A percentile compares a stretch with the other conserved stretches of the same genome.
Evolutionary conservation across 2,329 filamentous ascomycete species (phyloP).

Genomic region (Cordyceps militaris): DNA sequence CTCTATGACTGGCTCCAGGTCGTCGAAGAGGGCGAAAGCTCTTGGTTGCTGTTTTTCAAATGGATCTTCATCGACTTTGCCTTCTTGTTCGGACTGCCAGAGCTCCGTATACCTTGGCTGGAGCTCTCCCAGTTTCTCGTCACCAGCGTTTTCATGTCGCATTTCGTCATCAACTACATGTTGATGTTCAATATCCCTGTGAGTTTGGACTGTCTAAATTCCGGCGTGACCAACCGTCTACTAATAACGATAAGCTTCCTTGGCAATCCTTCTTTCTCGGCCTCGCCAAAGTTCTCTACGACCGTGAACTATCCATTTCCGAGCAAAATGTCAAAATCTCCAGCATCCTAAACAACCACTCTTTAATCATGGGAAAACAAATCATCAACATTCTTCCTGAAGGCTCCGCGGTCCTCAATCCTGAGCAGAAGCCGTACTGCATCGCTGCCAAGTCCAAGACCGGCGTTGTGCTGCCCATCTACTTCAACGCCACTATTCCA

Average conservation of each 20-base stretch:
- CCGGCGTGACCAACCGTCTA: neutral
- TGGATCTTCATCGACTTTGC: constrained; percentile 83
- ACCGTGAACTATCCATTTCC: constrained; percentile 88
- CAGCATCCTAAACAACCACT: constrained; percentile 82
- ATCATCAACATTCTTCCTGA: constrained; percentile 97
- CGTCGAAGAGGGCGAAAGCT: constrained; percentile 74
- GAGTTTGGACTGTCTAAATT: constrained; percentile 23
- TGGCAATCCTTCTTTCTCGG: constrained; percentile 66
- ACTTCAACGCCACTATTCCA: constrained; percentile 88
- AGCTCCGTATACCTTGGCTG: constrained; percentile 90
- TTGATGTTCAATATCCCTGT: constrained; percentile 89
- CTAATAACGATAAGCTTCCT: constrained; percentile 50
- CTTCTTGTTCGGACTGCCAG: constrained; percentile 81
- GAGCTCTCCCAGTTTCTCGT: constrained; percentile 77
- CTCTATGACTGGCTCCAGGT: constrained; percentile 78
- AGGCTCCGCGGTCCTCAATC: constrained; percentile 87
- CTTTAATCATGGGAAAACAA: constrained; percentile 89
- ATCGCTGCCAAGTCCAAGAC: constrained; percentile 56
- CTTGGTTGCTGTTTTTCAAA: constrained; percentile 88
- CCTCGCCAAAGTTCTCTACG: constrained; percentile 75
- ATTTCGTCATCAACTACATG: constrained; percentile 71
- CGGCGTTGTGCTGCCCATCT: constrained; percentile 66
- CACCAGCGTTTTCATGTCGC: constrained; percentile 61
- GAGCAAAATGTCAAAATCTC: constrained; percentile 86
- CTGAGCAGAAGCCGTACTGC: constrained; percentile 73